phyloP scores from a whole-genome alignment of 257 asterid genomes.

The Capsicum chinense region DNA sequence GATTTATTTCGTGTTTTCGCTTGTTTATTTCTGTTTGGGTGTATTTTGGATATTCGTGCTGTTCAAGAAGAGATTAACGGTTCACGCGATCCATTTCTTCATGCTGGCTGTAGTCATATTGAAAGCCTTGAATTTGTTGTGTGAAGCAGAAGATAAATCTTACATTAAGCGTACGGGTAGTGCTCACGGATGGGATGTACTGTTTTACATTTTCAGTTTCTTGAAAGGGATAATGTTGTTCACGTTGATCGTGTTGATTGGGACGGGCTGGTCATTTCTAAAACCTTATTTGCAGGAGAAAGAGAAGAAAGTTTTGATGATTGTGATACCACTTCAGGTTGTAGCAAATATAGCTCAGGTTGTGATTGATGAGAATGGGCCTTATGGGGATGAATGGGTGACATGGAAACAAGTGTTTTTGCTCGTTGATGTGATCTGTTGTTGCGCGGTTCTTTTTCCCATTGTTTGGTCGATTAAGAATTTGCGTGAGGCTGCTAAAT shows the following conservation, averaged over 20 bases:
- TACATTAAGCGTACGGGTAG: conserved; percentile 68
- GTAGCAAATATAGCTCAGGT: conserved; percentile 86
- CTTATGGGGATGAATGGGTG: conserved; percentile 72
- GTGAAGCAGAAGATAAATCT: conserved; percentile 86
- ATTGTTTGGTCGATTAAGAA: conserved; percentile 94
- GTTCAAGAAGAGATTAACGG: conserved; percentile 64
- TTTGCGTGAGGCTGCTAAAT: conserved; percentile 80
- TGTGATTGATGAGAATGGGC: conserved; percentile 79
- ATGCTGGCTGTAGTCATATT: conserved; percentile 71
- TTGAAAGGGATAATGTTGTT: conserved; percentile 70
- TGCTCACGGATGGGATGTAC: conserved; percentile 87
- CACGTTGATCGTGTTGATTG: conserved; percentile 76
- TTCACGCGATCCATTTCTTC: conserved; percentile 68
- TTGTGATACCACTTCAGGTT: conserved; percentile 80
- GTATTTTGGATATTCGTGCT: conserved; percentile 59
- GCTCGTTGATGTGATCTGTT: conserved; percentile 80
- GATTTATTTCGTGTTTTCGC: conserved; percentile 63
- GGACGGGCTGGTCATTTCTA: conserved; percentile 89
- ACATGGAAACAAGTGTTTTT: conserved; percentile 83
- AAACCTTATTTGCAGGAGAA: conserved; percentile 86
- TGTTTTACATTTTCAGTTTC: conserved; percentile 74
- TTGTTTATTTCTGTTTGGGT: conserved; percentile 55
- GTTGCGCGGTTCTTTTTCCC: conserved; percentile 83
- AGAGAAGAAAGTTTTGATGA: conserved; percentile 87
- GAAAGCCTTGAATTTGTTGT: conserved; percentile 66